Conservation (phyloP, 1,139 yeast species). For the Chernovozyma sophiae-reginae region DNA sequence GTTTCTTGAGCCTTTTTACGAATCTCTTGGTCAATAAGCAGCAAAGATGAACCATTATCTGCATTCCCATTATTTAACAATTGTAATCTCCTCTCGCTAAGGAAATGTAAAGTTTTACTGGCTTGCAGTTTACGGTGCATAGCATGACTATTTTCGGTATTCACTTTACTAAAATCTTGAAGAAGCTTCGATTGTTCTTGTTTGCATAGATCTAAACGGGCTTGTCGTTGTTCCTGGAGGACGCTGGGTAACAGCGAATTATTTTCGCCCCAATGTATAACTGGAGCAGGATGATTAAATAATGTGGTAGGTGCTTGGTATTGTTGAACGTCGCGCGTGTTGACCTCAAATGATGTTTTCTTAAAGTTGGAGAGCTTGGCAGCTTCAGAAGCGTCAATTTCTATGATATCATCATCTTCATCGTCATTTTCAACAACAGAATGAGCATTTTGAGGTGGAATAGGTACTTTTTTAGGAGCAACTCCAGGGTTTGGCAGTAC, state of each 20-base stretch:
- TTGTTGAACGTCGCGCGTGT: neutral
- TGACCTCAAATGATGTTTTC: conserved; percentile 13
- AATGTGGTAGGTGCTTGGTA: neutral
- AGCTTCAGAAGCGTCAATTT: conserved; percentile 25
- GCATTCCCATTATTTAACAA: neutral
- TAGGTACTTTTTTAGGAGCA: neutral
- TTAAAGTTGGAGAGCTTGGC: conserved; percentile 21
- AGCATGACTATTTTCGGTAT: conserved; percentile 2
- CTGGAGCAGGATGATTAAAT: conserved; percentile 5
- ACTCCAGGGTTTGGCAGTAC: neutral
- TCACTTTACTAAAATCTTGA: neutral
- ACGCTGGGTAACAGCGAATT: neutral
- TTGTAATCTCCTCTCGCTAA: neutral
- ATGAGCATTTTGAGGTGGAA: too few relatives aligned
- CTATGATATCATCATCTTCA: conserved; percentile 24
- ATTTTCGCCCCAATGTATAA: conserved; percentile 4
- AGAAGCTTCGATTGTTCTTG: conserved; percentile 1
- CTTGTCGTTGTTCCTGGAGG: conserved; percentile 1
- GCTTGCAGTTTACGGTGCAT: conserved; percentile 1
- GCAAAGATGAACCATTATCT: neutral
- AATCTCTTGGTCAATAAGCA: conserved; percentile 1
- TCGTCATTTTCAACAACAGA: conserved; percentile 9
- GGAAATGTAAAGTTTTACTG: neutral
- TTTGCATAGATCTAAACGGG: conserved; percentile 1
- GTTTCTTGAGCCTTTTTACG: conserved; percentile 3